Percentiles rank a stretch among this genome's conserved stretches.
Evolutionary conservation across 2,329 filamentous ascomycete species (phyloP).

Genomic region (Cladosporium phlei): DNA sequence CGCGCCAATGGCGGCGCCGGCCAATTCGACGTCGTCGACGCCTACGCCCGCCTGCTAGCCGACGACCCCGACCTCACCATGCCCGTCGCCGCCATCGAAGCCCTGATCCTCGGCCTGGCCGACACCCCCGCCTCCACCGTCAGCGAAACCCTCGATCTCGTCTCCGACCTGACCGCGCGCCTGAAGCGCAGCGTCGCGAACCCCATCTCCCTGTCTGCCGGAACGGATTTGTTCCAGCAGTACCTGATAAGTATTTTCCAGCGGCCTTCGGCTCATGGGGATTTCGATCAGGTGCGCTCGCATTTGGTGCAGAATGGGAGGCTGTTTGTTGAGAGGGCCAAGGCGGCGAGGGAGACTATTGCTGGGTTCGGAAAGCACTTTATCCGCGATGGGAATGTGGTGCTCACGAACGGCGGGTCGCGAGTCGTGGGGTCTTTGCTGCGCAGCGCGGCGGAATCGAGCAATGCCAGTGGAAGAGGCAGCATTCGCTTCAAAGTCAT

Average conservation of each 20-base stretch:
- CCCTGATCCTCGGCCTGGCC: conserved; percentile 79
- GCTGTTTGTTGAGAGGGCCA: conserved; percentile 80
- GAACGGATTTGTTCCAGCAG: conserved; percentile 91
- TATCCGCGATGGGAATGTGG: conserved; percentile 69
- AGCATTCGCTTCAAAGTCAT: conserved; percentile 76
- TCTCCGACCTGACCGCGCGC: conserved; percentile 69
- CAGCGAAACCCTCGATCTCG: conserved; percentile 84
- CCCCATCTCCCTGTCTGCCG: conserved; percentile 85
- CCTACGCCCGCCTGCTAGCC: conserved; percentile 59
- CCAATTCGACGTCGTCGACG: conserved; percentile 54
- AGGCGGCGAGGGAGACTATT: conserved; percentile 77
- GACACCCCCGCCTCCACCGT: conserved; percentile 78
- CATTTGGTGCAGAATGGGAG: conserved; percentile 82
- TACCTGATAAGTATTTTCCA: conserved; percentile 76
- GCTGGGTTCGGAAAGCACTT: conserved; percentile 74
- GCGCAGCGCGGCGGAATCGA: conserved; percentile 64
- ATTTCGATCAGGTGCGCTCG: conserved; percentile 76
- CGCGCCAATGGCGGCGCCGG: not conserved
- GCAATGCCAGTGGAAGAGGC: conserved; percentile 41
- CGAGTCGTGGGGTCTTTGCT: conserved; percentile 77
- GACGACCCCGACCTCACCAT: conserved; percentile 84
- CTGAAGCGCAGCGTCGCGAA: conserved; percentile 78
- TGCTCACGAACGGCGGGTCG: conserved; percentile 88
- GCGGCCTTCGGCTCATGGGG: conserved; percentile 45
- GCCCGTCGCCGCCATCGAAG: conserved; percentile 90